Conservation (phyloP, 2,329 filamentous ascomycete species). For the Pseudocercospora cruenta region DNA sequence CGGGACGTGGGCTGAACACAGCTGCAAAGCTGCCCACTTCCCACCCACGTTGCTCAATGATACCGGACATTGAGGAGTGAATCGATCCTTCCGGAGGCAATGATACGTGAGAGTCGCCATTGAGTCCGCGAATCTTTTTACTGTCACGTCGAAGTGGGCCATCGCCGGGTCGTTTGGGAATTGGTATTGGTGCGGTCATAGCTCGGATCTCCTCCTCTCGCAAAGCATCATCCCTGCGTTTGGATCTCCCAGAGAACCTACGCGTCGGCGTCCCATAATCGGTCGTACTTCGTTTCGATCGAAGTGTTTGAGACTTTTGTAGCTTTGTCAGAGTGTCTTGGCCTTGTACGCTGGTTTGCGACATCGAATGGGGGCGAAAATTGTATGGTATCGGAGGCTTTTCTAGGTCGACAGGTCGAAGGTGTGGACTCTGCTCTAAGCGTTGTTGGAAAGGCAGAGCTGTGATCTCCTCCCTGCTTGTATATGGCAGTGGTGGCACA, state of each 20-base stretch:
- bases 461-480: constrained; percentile 52
- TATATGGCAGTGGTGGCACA: constrained; percentile 20
- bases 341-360: constrained; percentile 36
- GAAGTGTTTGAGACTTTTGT: constrained; percentile 37
- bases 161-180: constrained; percentile 55
- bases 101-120: constrained; percentile 71
- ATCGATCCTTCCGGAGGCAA: constrained; percentile 74
- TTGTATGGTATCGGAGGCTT: constrained; percentile 49
- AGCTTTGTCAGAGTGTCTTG: constrained; percentile 24
- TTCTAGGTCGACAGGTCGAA: constrained; percentile 47
- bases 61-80: constrained; percentile 74
- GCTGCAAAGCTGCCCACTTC: constrained; percentile 73
- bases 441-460: constrained; percentile 47
- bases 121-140: constrained; percentile 65
- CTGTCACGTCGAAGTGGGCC: constrained; percentile 63
- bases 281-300: constrained; percentile 48
- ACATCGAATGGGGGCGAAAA: constrained; percentile 40
- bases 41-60: constrained; percentile 75
- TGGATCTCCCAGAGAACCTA: constrained; percentile 70
- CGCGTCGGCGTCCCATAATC: constrained; percentile 57
- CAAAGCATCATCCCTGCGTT: constrained; percentile 73
- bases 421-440: constrained; percentile 52
- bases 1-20: constrained; percentile 80
- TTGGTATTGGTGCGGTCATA: constrained; percentile 72
- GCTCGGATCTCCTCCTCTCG: constrained; percentile 87